Evolutionary conservation across 2,329 filamentous ascomycete genomes (phyloP).

Genomic region (Allantophomopsis cytisporea): DNA sequence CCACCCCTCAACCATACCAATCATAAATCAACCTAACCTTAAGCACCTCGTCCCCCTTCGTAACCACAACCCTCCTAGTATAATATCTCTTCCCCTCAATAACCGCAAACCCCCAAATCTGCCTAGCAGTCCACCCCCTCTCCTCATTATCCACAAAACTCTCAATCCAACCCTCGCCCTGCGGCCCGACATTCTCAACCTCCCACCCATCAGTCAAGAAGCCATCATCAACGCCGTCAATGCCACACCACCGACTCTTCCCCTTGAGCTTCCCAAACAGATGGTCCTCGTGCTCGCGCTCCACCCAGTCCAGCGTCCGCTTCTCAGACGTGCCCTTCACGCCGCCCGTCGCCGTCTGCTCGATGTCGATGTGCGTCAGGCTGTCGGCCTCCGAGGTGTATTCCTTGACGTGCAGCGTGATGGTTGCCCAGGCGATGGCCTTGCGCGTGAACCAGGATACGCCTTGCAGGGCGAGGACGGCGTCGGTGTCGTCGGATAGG

Average conservation of each 20-base stretch:
- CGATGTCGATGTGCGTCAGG: constrained; percentile 38
- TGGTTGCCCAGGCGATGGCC: constrained; percentile 41
- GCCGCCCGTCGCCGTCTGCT: constrained; percentile 48
- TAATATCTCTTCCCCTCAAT: constrained; percentile 25
- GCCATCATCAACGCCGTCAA: constrained; percentile 21
- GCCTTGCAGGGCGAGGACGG: constrained; percentile 44
- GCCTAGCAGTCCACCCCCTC: constrained; percentile 37
- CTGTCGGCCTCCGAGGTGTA: constrained; percentile 25
- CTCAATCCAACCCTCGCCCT: constrained; percentile 30
- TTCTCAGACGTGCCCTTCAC: constrained; percentile 43
- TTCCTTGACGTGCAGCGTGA: constrained; percentile 31
- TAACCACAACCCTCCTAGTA: constrained; percentile 22
- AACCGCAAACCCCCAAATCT: constrained; percentile 33
- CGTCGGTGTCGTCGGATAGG: constrained; percentile 41
- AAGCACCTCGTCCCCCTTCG: constrained; percentile 22
- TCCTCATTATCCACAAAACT: constrained; percentile 32
- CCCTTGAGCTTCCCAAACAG: constrained; percentile 48
- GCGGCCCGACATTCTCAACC: constrained; percentile 24
- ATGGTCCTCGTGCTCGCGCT: constrained; percentile 39
- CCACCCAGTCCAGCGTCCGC: constrained; percentile 39
- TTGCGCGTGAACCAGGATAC: constrained; percentile 44
- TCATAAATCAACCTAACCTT: constrained; percentile 28
- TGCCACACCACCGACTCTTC: constrained; percentile 26
- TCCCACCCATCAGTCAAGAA: constrained; percentile 29
- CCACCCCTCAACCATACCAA: constrained; percentile 10